These are phyloP conservation scores for Aspergillus biplanus DNA, from an alignment of 495 filamentous ascomycete genomes.

Conservation along the genomic window DNA sequence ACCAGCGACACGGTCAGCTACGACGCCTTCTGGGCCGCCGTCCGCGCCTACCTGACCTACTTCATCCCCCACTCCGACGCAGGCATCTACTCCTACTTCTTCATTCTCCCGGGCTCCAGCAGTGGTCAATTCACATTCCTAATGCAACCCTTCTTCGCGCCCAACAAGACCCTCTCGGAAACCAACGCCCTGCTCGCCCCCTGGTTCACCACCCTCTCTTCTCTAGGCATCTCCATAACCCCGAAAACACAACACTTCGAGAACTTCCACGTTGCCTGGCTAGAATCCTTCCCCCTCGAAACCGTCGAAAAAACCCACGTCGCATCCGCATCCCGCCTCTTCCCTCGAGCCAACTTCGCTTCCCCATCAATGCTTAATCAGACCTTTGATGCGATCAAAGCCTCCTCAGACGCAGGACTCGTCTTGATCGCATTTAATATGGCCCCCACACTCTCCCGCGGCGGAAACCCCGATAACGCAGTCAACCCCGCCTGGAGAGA, in stretches of 20 bases:
- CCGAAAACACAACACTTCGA: conserved; percentile 55
- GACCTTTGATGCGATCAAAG: conserved; percentile 49
- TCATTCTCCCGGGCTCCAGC: conserved; percentile 19
- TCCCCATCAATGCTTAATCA: conserved; percentile 38
- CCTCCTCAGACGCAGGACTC: conserved; percentile 47
- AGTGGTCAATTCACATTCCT: conserved; percentile 32
- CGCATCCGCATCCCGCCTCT: conserved; percentile 52
- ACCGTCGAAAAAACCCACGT: conserved; percentile 42
- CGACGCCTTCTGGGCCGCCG: conserved; percentile 54
- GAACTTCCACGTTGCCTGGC: conserved; percentile 52
- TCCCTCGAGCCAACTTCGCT: conserved; percentile 53
- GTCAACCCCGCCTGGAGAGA: conserved; percentile 60
- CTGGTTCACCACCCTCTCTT: conserved; percentile 44
- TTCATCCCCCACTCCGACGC: conserved; percentile 53
- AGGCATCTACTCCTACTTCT: conserved; percentile 60
- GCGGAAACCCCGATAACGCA: conserved; percentile 37
- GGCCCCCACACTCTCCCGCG: conserved; percentile 35
- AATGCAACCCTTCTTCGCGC: conserved; percentile 53
- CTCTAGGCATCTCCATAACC: conserved; percentile 38
- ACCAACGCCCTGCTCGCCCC: conserved; percentile 49
- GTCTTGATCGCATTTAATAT: conserved; percentile 55
- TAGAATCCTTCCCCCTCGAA: conserved; percentile 51
- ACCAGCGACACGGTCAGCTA: conserved; percentile 35
- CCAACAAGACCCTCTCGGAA: conserved; percentile 52
- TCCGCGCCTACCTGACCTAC: conserved; percentile 49